Evolutionary conservation across 768 basidiomycete genomes (phyloP).

Genomic region (Chiua virens): DNA sequence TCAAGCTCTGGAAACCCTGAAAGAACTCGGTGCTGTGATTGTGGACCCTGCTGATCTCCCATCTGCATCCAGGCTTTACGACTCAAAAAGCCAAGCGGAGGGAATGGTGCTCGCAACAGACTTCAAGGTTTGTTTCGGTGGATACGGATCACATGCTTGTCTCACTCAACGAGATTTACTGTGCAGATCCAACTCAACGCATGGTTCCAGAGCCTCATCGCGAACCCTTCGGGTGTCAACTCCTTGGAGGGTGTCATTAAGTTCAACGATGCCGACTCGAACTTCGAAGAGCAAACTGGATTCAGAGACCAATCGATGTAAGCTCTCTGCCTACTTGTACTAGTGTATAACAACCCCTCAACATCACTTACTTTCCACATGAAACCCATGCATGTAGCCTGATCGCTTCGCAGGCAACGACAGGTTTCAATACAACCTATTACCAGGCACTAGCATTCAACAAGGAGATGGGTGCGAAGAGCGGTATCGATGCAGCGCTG

Average conservation of each 20-base stretch:
- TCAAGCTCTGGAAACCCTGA: conserved; percentile 37
- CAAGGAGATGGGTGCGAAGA: conserved; percentile 46
- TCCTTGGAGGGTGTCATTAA: conserved; percentile 56
- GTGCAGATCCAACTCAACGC: conserved; percentile 51
- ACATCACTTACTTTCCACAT: too few relatives aligned
- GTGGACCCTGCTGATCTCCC: conserved; percentile 67
- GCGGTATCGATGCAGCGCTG: conserved; percentile 54
- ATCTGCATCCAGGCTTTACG: conserved; percentile 48
- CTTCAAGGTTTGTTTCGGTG: conserved; percentile 49
- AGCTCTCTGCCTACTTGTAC: conserved; percentile 16
- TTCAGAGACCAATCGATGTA: conserved; percentile 37
- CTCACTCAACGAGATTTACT: neutral
- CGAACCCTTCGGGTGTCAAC: conserved; percentile 58
- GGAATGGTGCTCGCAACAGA: conserved; percentile 52
- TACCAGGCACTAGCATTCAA: conserved; percentile 46
- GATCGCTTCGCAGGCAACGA: conserved; percentile 25
- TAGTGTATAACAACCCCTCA: too few relatives aligned
- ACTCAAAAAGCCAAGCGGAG: conserved; percentile 54
- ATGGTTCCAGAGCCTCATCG: conserved; percentile 45
- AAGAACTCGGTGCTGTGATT: conserved; percentile 46
- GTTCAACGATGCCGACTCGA: conserved; percentile 52
- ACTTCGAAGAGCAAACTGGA: conserved; percentile 43
- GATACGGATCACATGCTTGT: neutral
- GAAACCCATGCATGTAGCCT: conserved; percentile 11
- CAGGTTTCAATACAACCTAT: conserved; percentile 34